Percentiles rank a stretch among this genome's conserved stretches.
phyloP scores from a whole-genome alignment of 305 asterid species.

The Ajuga reptans region DNA sequence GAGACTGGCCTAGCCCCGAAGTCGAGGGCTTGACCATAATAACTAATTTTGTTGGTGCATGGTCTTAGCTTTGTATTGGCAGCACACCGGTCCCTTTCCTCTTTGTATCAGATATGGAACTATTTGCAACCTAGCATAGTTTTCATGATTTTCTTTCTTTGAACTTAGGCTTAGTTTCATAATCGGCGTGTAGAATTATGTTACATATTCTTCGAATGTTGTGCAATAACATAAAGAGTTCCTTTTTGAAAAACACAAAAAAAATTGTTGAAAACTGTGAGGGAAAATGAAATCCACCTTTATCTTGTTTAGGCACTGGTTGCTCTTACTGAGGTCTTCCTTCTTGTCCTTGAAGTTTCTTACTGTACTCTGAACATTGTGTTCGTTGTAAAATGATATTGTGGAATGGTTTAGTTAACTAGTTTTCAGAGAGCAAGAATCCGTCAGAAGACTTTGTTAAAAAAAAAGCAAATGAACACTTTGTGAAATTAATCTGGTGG shows the following conservation, averaged over 20 bases:
- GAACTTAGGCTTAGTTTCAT: constrained; percentile 14
- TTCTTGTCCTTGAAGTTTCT: not conserved
- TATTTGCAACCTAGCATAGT: constrained; percentile 17
- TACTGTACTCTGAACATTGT: not conserved
- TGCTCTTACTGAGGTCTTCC: not conserved
- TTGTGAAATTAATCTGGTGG: too few relatives aligned
- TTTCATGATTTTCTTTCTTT: not conserved
- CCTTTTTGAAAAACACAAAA: not conserved
- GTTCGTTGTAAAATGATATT: not conserved
- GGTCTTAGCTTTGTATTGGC: not conserved
- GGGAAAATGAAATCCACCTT: not conserved
- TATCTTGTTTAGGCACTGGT: not conserved
- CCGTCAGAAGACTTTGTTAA: not conserved
- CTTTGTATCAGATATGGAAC: constrained; percentile 24
- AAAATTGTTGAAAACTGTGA: not conserved
- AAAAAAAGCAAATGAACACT: not conserved
- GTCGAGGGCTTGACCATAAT: constrained; percentile 40
- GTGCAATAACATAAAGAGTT: constrained; percentile 5
- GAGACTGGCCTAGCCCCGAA: constrained; percentile 70
- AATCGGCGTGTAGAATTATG: constrained; percentile 16
- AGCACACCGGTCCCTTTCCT: not conserved
- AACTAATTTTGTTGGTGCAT: constrained; percentile 2
- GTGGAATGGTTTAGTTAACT: too few relatives aligned
- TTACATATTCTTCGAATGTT: constrained; percentile 18
- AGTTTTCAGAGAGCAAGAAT: not conserved